phyloP scores from a whole-genome alignment of 768 basidiomycete species.

The Lyophyllum atratum region DNA sequence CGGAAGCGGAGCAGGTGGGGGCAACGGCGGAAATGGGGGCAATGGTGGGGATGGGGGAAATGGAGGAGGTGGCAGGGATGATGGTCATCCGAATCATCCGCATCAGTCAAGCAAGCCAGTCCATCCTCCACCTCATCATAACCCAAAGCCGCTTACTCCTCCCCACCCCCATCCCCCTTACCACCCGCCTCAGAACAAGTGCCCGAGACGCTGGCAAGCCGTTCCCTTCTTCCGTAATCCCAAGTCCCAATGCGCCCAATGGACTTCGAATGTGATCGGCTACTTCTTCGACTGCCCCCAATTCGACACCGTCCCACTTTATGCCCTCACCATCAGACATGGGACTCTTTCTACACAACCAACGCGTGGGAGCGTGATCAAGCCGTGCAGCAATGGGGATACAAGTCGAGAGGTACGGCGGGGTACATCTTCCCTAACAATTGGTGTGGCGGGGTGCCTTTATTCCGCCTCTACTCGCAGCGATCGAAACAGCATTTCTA shows the following conservation, averaged over 20 bases:
- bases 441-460: conserved; percentile 2
- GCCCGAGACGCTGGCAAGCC: background rate
- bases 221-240: conserved; percentile 4
- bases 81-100: no score
- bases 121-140: no score
- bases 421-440: background rate
- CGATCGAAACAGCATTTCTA: conserved; percentile 6
- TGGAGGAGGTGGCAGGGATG: no score
- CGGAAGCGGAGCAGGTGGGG: no score
- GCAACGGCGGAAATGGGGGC: no score
- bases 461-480: conserved; percentile 8
- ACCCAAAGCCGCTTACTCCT: no score
- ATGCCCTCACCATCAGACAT: conserved; percentile 1
- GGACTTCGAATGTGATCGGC: background rate
- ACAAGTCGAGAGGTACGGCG: background rate
- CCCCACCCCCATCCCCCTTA: background rate
- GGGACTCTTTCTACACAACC: conserved; percentile 9
- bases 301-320: background rate
- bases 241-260: background rate
- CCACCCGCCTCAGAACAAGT: background rate
- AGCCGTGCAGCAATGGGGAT: conserved; percentile 6
- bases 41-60: no score
- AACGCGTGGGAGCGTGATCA: background rate
- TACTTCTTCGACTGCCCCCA: background rate
- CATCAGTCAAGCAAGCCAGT: no score